phyloP scores from a whole-genome alignment of 2,329 filamentous ascomycete genomes.

The Curvularia eragrostidis region DNA sequence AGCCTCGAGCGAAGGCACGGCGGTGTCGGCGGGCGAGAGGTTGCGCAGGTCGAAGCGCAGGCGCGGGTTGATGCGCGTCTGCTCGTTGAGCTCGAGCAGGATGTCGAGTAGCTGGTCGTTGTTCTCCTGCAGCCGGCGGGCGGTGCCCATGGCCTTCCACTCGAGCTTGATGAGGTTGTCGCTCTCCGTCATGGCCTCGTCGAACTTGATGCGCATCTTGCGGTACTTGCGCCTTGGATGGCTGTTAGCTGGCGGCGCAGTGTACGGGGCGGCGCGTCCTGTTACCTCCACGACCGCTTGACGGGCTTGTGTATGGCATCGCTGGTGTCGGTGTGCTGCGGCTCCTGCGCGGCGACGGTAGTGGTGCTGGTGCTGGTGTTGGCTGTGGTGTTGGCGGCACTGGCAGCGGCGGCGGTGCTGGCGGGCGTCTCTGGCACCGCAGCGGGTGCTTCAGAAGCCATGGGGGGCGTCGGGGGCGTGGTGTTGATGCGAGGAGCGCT shows the following conservation, averaged over 20 bases:
- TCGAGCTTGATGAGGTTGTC: constrained; percentile 83
- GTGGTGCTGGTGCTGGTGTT: background rate
- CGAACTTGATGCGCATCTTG: constrained; percentile 83
- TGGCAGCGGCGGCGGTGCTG: background rate
- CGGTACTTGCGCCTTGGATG: constrained; percentile 80
- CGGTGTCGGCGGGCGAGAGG: constrained; percentile 46
- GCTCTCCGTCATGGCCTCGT: constrained; percentile 78
- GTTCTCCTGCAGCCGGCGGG: constrained; percentile 84
- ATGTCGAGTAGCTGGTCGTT: constrained; percentile 92
- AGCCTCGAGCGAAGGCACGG: constrained; percentile 35
- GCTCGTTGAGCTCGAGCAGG: constrained; percentile 87
- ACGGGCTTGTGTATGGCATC: constrained; percentile 39
- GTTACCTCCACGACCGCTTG: constrained; percentile 50
- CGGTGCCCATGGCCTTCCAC: constrained; percentile 78
- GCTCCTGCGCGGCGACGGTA: constrained; percentile 4
- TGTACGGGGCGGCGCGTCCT: constrained; percentile 12
- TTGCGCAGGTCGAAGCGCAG: constrained; percentile 74
- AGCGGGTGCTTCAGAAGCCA: constrained; percentile 36
- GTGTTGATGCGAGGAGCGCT: constrained; percentile 7
- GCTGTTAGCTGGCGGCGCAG: constrained; percentile 8
- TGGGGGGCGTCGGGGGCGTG: constrained; percentile 19
- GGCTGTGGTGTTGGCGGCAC: background rate
- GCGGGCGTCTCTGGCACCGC: constrained; percentile 18
- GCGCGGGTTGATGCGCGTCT: constrained; percentile 74
- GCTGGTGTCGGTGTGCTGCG: constrained; percentile 17